Evolutionary conservation across 129 eudicot genomes (phyloP).

Genomic region (Artemisia argyi): DNA sequence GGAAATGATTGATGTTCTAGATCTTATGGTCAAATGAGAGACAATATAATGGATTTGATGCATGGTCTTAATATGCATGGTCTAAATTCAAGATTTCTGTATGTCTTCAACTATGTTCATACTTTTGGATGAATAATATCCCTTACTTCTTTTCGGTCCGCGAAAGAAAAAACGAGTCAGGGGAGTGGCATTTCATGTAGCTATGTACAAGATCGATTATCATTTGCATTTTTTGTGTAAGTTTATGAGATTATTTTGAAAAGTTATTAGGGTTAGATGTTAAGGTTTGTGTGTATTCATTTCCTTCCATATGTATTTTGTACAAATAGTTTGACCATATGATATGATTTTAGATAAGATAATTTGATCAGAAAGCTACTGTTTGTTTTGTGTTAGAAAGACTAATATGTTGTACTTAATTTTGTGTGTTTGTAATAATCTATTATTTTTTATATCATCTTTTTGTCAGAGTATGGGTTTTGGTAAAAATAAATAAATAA

Average conservation of each 20-base stretch:
- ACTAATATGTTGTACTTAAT: not conserved
- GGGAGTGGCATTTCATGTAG: not conserved
- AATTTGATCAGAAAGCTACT: constrained; percentile 8
- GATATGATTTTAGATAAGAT: constrained; percentile 28
- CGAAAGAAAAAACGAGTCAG: not conserved
- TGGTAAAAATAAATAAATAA: no score
- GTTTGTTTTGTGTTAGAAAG: not conserved
- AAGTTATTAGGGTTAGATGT: constrained; percentile 23
- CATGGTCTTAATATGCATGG: not conserved
- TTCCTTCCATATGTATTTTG: constrained; percentile 19
- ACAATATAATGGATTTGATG: not conserved
- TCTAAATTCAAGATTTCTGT: not conserved
- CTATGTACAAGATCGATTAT: not conserved
- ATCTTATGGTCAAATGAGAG: not conserved
- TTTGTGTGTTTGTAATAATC: not conserved
- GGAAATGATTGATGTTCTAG: constrained; percentile 19
- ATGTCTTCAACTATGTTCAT: not conserved
- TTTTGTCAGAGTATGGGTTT: not conserved
- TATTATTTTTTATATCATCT: not conserved
- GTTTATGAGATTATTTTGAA: constrained; percentile 22
- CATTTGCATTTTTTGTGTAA: not conserved
- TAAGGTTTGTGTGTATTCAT: constrained; percentile 29
- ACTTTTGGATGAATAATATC: not conserved
- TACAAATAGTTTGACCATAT: constrained; percentile 28
- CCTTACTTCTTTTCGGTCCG: not conserved